Evolutionary conservation across 148 eudicot genomes (phyloP).

Genomic region (Persicaria maculosa): DNA sequence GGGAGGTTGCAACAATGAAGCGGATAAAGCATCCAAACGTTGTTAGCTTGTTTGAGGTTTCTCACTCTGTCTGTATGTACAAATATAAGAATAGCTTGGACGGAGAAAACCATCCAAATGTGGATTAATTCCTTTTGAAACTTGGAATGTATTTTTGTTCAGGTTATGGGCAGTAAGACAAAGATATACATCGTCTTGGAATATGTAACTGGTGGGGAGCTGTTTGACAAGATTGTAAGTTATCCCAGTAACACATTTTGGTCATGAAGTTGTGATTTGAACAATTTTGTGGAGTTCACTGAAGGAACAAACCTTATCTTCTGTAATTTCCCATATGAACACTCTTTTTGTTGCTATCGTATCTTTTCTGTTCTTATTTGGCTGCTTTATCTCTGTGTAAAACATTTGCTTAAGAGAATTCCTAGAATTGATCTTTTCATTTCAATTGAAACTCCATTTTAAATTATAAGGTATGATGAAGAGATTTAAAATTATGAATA

Average conservation of each 20-base stretch:
- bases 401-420: background rate
- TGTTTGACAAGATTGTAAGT: constrained; percentile 95
- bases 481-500: background rate
- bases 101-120: background rate
- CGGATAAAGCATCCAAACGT: constrained; percentile 89
- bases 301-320: background rate
- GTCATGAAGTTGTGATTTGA: background rate
- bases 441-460: constrained; percentile 17
- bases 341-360: background rate
- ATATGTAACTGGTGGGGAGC: constrained; percentile 93
- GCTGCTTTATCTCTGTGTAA: background rate
- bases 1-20: constrained; percentile 95
- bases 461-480: constrained; percentile 17
- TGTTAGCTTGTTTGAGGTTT: constrained; percentile 75
- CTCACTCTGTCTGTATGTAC: constrained; percentile 10
- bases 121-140: background rate
- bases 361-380: background rate
- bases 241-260: background rate
- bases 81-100: background rate
- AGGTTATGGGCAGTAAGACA: constrained; percentile 96
- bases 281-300: background rate
- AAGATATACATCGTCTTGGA: constrained; percentile 86
- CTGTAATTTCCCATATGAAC: background rate
- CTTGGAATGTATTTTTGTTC: constrained; percentile 13
- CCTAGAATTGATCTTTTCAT: background rate